Base-by-base conservation (phyloP, 805 yeast species). In the Candida silvicultrix region DNA sequence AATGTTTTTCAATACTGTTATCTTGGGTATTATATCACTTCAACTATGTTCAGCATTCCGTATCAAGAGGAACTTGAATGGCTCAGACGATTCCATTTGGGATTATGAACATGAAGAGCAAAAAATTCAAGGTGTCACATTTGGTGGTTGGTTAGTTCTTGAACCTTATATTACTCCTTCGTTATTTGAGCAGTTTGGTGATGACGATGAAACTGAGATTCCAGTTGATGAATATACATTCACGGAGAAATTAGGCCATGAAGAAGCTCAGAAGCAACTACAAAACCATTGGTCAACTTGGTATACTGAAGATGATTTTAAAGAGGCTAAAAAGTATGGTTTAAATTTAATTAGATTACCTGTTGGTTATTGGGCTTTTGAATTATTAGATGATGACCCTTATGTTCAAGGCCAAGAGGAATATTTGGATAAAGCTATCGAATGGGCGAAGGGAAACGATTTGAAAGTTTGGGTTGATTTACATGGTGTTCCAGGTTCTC, bases 401-500 rank as follows among this genome's bases (percentile, higher is more conserved):
- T 83, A 80, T 54, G 81, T 81, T 11, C 72, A 69, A 45, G 88
- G 87, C 11, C 87, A 85, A 49, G 80, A 80, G 43, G 65, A 68
- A 9, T 85, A 83, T 57, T 64, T 87, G 48, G 78, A 83, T 40
- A 64, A 75, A 47, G 86, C 88, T 1, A 65, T 87, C 35, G 75
- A 68, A 41, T 87, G 95, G 95, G 80, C 85, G 18, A 63, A 75
- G 20, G 68, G 69, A 37, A 63, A 81, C 53, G 81, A 73, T 15
- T 65, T 87, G 49, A 76, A 83, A 48, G 84, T 81, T 4, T 80
- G 86, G 83, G 66, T 87, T 43, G 95, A 87, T 58, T 64, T 87
- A 45, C 95, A 87, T 56, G 89, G 94, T 14, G 82, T 75, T 11
- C 94, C 95, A 7, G 94, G 92, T 1, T 82, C 90, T 1, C 95